Base-by-base conservation (phyloP, 1,139 yeast genomes). In the Saccharomyces hybrid region DNA sequence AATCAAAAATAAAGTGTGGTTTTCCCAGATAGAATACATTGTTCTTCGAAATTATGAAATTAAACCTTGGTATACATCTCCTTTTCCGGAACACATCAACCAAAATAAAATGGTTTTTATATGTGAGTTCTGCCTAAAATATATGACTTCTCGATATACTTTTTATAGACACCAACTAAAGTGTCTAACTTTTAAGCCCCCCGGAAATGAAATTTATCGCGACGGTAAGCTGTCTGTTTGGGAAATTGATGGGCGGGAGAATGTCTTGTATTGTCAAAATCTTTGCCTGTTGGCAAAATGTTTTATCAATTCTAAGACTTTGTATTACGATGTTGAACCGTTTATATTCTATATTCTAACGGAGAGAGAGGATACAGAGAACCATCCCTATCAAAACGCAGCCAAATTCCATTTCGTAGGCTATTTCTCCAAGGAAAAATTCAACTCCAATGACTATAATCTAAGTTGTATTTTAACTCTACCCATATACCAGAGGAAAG, bases 251-350 rank as follows among this genome's bases (percentile, higher is more conserved):
- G 99, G 99, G 0, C 76, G 95, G 48, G 87, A 86, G 60, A 84
- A 87, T 62, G 84, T 86, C 28, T 75, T 77, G 62, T 93, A 87
- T 68, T 91, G 98, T 69, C 96, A 90, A 67, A 90, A 89, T 67
- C 72, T 93, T 54, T 93, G 99, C 72, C 75, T 93, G 49, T 71
- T 93, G 59, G 96, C 98, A 1, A 93, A 93, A 67, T 73, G 91
- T 56, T 93, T 91, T 64, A 76, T 93, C 51, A 90, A 90, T 70
- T 88, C 96, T 7, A 93, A 93, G 66, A 90, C 98, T 0, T 74
- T 93, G 51, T 90, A 90, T 66, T 90, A 90, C 67, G 98, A 91
- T 65, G 98, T 93, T 44, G 97, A 91, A 65, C 97, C 98, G 0
- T 93, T 93, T 64, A 78, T 88, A 66, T 93, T 93, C 66, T 93